Conservation (phyloP, 768 basidiomycete species). For the Chalciporus pseudorubinellus region DNA sequence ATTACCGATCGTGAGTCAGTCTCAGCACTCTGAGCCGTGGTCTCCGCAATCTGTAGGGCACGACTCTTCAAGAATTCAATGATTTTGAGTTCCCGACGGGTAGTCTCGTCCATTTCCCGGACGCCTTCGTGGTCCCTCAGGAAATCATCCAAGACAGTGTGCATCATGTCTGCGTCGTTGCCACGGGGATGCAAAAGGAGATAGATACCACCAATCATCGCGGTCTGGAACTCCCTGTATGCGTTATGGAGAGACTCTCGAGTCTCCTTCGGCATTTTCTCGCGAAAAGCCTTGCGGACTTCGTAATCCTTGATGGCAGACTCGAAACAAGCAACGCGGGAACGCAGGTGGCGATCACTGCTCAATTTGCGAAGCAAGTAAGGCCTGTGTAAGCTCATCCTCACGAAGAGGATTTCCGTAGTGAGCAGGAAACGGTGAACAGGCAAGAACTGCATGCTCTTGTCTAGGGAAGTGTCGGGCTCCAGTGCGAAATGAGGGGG, state of each 20-base stretch:
- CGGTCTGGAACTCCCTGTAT: slow-evolving; percentile 84
- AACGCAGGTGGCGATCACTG: slow-evolving; percentile 78
- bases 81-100: slow-evolving; percentile 76
- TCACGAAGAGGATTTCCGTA: slow-evolving; percentile 85
- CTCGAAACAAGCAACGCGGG: slow-evolving; percentile 85
- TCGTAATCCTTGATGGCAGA: slow-evolving; percentile 86
- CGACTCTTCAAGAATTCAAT: slow-evolving; percentile 79
- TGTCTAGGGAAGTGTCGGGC: slow-evolving; percentile 77
- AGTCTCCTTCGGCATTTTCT: slow-evolving; percentile 58
- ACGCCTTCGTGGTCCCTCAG: slow-evolving; percentile 52
- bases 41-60: slow-evolving; percentile 51
- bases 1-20: slow-evolving; percentile 9
- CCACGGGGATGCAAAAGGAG: slow-evolving; percentile 78
- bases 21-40: slow-evolving; percentile 21
- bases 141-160: slow-evolving; percentile 75
- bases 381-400: slow-evolving; percentile 82
- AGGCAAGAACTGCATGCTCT: slow-evolving; percentile 60
- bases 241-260: slow-evolving; percentile 74
- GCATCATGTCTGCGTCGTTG: slow-evolving; percentile 67
- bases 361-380: slow-evolving; percentile 75
- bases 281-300: slow-evolving; percentile 68
- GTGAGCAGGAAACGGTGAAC: slow-evolving; percentile 86
- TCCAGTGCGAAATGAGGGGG: slow-evolving; percentile 77
- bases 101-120: slow-evolving; percentile 78
- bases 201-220: slow-evolving; percentile 88